Conservation (phyloP, 805 yeast genomes). For the Starmerella kuoi region DNA sequence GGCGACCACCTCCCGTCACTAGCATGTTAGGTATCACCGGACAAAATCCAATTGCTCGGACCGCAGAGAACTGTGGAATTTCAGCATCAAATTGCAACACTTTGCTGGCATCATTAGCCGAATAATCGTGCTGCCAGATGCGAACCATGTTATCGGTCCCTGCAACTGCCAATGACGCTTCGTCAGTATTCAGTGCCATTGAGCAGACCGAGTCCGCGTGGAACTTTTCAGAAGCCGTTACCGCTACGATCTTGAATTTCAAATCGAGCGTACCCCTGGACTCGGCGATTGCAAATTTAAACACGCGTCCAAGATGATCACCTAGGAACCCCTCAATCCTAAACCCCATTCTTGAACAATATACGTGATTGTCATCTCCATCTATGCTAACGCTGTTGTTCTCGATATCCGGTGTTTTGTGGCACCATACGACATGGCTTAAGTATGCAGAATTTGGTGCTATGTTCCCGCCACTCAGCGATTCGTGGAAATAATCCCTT, state of each 20-base stretch:
- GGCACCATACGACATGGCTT: not conserved
- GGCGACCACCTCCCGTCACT: slow-evolving; percentile 16
- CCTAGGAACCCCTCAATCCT: slow-evolving; percentile 7
- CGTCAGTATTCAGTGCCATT: slow-evolving; percentile 5
- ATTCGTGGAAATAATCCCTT: no score
- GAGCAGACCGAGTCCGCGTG: slow-evolving; percentile 4
- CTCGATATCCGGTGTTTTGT: not conserved
- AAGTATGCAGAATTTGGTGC: no score
- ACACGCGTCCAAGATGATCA: slow-evolving; percentile 5
- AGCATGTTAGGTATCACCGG: slow-evolving; percentile 7
- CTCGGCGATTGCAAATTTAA: not conserved
- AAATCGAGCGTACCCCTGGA: not conserved
- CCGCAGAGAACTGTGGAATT: slow-evolving; percentile 5
- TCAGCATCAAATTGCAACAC: not conserved
- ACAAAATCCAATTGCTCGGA: slow-evolving; percentile 10
- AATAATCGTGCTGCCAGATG: slow-evolving; percentile 6
- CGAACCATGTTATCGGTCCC: slow-evolving; percentile 4
- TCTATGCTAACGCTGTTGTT: not conserved
- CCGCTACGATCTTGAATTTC: not conserved
- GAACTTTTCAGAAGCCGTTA: not conserved
- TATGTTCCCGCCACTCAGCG: no score
- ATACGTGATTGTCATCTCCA: no score
- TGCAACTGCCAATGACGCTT: slow-evolving; percentile 3
- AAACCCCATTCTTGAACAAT: not conserved
- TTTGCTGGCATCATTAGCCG: not conserved